These are phyloP conservation scores for Verticillium longisporum DNA, from an alignment of 2,329 filamentous ascomycete genomes.

Conservation along the genomic window DNA sequence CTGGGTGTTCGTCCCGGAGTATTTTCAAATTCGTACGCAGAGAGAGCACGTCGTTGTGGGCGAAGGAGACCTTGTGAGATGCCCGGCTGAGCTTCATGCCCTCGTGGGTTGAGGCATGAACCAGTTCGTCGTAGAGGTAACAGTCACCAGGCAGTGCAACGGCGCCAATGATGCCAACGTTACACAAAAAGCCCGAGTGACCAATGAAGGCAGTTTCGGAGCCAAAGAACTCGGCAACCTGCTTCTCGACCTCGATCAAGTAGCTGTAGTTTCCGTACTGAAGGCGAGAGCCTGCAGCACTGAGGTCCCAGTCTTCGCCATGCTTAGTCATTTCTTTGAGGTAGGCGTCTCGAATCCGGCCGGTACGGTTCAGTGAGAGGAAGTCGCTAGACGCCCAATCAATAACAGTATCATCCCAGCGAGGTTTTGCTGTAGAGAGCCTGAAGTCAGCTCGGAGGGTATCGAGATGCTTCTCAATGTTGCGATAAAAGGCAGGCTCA, in stretches of 20 bases:
- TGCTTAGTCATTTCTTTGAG: constrained; percentile 33
- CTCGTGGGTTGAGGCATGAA: constrained; percentile 74
- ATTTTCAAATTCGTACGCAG: constrained; percentile 27
- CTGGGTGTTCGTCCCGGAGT: constrained; percentile 20
- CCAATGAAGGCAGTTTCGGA: constrained; percentile 42
- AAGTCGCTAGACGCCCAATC: constrained; percentile 65
- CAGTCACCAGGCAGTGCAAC: constrained; percentile 53
- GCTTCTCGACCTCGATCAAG: constrained; percentile 44
- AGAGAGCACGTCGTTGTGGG: constrained; percentile 44
- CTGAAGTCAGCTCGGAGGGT: constrained; percentile 13
- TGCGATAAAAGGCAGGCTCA: constrained; percentile 10
- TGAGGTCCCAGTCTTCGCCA: constrained; percentile 32
- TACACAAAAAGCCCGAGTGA: constrained; percentile 59
- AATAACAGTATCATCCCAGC: constrained; percentile 1
- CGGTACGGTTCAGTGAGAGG: constrained; percentile 46
- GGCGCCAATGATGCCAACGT: constrained; percentile 53
- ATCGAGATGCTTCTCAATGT: constrained; percentile 25
- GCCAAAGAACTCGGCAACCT: constrained; percentile 40
- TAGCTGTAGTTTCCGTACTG: constrained; percentile 59
- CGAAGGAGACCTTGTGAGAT: constrained; percentile 38
- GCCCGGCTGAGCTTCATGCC: constrained; percentile 64
- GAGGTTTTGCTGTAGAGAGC: constrained; percentile 17
- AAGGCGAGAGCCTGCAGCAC: constrained; percentile 54
- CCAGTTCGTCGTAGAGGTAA: constrained; percentile 66
- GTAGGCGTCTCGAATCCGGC: constrained; percentile 37